Conservation (phyloP, 2,329 filamentous ascomycete species). For the Penicillium aurantiogriseum region DNA sequence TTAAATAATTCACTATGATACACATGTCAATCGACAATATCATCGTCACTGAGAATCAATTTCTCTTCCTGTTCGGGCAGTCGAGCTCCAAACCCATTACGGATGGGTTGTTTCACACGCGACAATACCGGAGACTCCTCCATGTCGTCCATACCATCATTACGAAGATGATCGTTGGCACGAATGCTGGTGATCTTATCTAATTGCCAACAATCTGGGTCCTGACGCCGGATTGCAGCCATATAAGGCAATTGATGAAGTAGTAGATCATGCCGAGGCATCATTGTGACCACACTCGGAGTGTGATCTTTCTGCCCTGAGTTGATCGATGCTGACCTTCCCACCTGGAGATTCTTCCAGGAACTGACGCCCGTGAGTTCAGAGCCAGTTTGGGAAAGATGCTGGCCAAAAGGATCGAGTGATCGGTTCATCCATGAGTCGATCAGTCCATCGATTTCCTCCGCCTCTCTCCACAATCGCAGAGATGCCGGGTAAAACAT, state of each 20-base stretch:
- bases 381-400: constrained; percentile 30
- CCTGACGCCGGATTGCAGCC: constrained; percentile 57
- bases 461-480: constrained; percentile 77
- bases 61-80: constrained; percentile 60
- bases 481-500: constrained; percentile 91
- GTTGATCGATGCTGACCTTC: constrained; percentile 8
- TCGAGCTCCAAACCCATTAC: constrained; percentile 22
- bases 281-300: constrained; percentile 28
- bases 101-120: constrained; percentile 36
- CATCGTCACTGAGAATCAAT: constrained; percentile 74
- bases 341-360: constrained; percentile 31
- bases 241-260: constrained; percentile 87
- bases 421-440: constrained; percentile 40
- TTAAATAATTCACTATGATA: neutral
- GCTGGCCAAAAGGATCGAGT: constrained; percentile 33
- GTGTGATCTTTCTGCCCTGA: neutral
- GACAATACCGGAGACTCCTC: constrained; percentile 26
- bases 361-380: constrained; percentile 35
- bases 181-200: constrained; percentile 66
- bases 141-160: constrained; percentile 53
- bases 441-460: constrained; percentile 74
- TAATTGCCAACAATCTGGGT: constrained; percentile 54
- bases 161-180: constrained; percentile 8
- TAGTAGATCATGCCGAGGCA: constrained; percentile 47
- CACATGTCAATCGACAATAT: constrained; percentile 65